These are phyloP conservation scores for Aspergillus udagawae DNA, from an alignment of 2,329 filamentous ascomycete species.

Conservation along the genomic window DNA sequence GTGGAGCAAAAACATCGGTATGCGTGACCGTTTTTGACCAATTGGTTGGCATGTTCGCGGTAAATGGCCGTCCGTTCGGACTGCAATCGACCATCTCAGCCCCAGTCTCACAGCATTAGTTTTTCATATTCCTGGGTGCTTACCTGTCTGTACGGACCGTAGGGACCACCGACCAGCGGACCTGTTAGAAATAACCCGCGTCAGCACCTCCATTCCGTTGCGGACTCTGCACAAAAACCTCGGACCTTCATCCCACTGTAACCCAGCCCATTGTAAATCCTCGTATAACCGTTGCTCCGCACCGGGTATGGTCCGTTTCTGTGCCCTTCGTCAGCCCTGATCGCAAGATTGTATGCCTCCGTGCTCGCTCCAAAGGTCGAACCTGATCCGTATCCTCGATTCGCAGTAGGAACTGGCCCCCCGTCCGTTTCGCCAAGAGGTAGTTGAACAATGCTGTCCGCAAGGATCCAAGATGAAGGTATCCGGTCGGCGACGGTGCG, in stretches of 20 bases:
- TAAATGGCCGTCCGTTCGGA: slow-evolving; percentile 78
- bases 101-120: background rate
- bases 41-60: slow-evolving; percentile 61
- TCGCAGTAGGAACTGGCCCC: slow-evolving; percentile 83
- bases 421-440: slow-evolving; percentile 78
- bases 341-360: background rate
- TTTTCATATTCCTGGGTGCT: background rate
- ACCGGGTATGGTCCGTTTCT: slow-evolving; percentile 77
- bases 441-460: slow-evolving; percentile 96
- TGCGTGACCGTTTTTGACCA: slow-evolving; percentile 69
- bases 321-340: slow-evolving; percentile 27
- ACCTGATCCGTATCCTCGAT: slow-evolving; percentile 96
- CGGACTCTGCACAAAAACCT: background rate
- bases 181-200: slow-evolving; percentile 44
- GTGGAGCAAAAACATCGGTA: slow-evolving; percentile 91
- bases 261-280: slow-evolving; percentile 82
- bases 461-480: slow-evolving; percentile 85
- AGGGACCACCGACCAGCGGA: slow-evolving; percentile 73
- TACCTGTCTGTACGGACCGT: slow-evolving; percentile 83
- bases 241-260: slow-evolving; percentile 87
- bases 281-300: slow-evolving; percentile 73
- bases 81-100: slow-evolving; percentile 38
- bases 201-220: background rate
- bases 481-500: slow-evolving; percentile 91
- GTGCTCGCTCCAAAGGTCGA: slow-evolving; percentile 21